These are phyloP conservation scores for Diaporthe longicolla DNA, from an alignment of 2,329 filamentous ascomycete species.

Conservation along the genomic window DNA sequence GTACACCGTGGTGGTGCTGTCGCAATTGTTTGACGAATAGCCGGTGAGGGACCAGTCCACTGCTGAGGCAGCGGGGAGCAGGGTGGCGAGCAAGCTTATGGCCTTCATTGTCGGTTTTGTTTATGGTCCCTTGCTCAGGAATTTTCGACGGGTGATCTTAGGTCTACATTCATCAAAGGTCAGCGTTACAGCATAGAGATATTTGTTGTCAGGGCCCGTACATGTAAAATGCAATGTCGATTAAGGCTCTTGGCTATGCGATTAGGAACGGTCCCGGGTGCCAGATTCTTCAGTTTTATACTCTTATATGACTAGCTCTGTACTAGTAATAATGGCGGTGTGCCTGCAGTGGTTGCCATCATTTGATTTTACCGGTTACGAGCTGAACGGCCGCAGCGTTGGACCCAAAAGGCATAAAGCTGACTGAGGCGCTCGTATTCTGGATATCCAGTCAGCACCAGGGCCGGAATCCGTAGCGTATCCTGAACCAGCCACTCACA, in stretches of 20 bases:
- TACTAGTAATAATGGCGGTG: not conserved
- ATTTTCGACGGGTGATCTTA: too few species aligned
- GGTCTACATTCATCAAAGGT: not conserved
- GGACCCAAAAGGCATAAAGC: conserved; percentile 1
- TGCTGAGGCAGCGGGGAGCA: not conserved
- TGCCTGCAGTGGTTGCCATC: too few species aligned
- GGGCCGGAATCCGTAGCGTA: not conserved
- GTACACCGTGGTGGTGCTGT: conserved; percentile 14
- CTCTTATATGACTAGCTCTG: not conserved
- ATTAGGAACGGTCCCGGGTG: not conserved
- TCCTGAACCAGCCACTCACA: not conserved
- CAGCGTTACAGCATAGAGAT: fast-evolving
- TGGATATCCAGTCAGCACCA: not conserved
- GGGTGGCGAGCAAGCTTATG: not conserved
- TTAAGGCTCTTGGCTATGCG: not conserved
- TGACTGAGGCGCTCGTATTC: conserved; percentile 11
- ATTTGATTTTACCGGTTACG: not conserved
- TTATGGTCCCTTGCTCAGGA: too few species aligned
- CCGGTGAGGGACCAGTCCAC: conserved; percentile 31
- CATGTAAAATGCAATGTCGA: not conserved
- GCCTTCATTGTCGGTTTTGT: not conserved
- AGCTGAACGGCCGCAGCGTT: conserved; percentile 16
- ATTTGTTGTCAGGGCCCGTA: not conserved
- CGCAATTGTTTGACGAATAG: not conserved
- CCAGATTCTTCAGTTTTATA: not conserved